These are phyloP conservation scores for Candida pseudofarinosa DNA, from an alignment of 805 yeast species.

Conservation along the genomic window DNA sequence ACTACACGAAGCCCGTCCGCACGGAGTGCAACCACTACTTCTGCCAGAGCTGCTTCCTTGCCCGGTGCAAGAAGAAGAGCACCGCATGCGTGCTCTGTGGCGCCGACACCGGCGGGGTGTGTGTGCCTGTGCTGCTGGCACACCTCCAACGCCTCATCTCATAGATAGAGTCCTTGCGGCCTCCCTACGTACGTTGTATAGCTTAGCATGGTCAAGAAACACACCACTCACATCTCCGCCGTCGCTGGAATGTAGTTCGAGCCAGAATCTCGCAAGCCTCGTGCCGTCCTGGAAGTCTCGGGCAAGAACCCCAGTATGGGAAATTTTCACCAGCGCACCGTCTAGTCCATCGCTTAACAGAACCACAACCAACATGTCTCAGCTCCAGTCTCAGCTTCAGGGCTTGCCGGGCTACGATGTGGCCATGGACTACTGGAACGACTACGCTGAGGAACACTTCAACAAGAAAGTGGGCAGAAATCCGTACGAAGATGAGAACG, in stretches of 20 bases:
- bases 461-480: constrained; percentile 45
- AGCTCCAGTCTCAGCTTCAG: constrained; percentile 24
- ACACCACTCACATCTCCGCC: too few relatives aligned
- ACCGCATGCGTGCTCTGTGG: constrained; percentile 56
- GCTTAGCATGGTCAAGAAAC: too few relatives aligned
- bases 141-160: constrained; percentile 14
- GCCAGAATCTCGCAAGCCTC: too few relatives aligned
- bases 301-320: constrained; percentile 12
- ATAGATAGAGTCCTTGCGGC: too few relatives aligned
- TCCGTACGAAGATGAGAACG: constrained; percentile 63
- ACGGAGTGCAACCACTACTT: constrained; percentile 62
- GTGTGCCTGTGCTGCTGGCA: constrained; percentile 46
- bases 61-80: constrained; percentile 37
- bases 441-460: constrained; percentile 60
- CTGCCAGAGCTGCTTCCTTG: constrained; percentile 59
- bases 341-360: neutral
- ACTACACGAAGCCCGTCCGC: constrained; percentile 52
- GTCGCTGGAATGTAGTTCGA: too few relatives aligned
- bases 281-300: neutral
- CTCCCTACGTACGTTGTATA: too few relatives aligned
- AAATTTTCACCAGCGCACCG: neutral
- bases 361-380: constrained; percentile 14
- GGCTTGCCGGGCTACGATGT: constrained; percentile 55
- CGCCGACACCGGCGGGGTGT: constrained; percentile 57
- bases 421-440: constrained; percentile 58